phyloP scores from a whole-genome alignment of 75 land plant genomes.

The Selaginella moellendorffii region DNA sequence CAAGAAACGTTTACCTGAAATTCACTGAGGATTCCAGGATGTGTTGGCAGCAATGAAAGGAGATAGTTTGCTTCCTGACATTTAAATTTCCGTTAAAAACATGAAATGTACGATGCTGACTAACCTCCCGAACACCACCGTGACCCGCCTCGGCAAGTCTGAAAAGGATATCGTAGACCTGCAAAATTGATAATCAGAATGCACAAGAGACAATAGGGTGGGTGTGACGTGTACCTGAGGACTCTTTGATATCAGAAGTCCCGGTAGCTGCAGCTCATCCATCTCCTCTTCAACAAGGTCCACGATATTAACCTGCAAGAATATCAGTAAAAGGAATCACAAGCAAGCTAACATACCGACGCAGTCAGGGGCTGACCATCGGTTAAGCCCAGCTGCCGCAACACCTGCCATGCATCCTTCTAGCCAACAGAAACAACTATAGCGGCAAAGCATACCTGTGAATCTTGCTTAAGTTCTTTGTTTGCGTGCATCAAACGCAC shows the following conservation, averaged over 20 bases:
- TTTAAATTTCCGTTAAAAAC: no score
- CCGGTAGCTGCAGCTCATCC: slow-evolving; percentile 22
- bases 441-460: slow-evolving; percentile 17
- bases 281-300: slow-evolving; percentile 9
- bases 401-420: no score
- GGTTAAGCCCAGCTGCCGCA: slow-evolving; percentile 23
- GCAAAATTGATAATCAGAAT: no score
- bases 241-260: slow-evolving; percentile 19
- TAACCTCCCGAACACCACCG: slow-evolving; percentile 17
- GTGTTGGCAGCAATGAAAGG: slow-evolving; percentile 26
- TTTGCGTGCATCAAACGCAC: slow-evolving; percentile 19
- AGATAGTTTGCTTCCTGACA: slow-evolving; percentile 20
- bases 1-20: slow-evolving; percentile 15
- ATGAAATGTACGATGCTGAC: no score
- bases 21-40: slow-evolving; percentile 14
- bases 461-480: slow-evolving; percentile 18
- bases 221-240: no score
- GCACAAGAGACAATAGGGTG: no score
- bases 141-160: slow-evolving; percentile 13
- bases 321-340: background rate
- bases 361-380: slow-evolving; percentile 17
- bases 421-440: no score
- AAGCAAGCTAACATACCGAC: slow-evolving; percentile 13
- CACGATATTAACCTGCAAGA: slow-evolving; percentile 16
- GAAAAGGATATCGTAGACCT: background rate